These are phyloP conservation scores for Periconia macrospinosa DNA, from an alignment of 2,329 filamentous ascomycete species.

Conservation along the genomic window DNA sequence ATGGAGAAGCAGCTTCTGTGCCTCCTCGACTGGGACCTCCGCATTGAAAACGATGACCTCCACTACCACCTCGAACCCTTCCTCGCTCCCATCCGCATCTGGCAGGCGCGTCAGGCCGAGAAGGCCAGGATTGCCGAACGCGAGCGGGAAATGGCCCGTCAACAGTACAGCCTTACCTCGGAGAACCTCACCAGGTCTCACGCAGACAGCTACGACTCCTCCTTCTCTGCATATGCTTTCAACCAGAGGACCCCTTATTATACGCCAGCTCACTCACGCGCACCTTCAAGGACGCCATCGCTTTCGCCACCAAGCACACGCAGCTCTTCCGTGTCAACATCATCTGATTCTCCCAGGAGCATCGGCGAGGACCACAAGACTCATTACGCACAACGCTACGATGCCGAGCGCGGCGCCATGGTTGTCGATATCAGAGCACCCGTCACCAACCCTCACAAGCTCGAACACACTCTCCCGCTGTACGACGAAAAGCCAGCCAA, in stretches of 20 bases:
- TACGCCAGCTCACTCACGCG: slow-evolving; percentile 32
- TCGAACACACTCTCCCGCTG: slow-evolving; percentile 38
- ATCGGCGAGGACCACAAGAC: slow-evolving; percentile 34
- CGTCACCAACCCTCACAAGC: slow-evolving; percentile 28
- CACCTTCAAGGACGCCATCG: slow-evolving; percentile 52
- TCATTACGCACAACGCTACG: slow-evolving; percentile 45
- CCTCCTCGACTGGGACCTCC: slow-evolving; percentile 91
- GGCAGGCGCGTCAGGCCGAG: slow-evolving; percentile 57
- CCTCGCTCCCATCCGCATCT: slow-evolving; percentile 77
- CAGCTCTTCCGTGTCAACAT: slow-evolving; percentile 39
- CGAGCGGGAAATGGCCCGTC: slow-evolving; percentile 45
- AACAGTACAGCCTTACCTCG: slow-evolving; percentile 42
- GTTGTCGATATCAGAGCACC: slow-evolving; percentile 48
- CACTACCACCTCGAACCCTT: slow-evolving; percentile 86
- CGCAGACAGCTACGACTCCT: slow-evolving; percentile 38
- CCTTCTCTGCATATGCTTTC: slow-evolving; percentile 38
- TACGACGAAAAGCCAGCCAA: slow-evolving; percentile 45
- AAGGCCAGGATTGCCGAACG: slow-evolving; percentile 52
- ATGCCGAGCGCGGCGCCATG: slow-evolving; percentile 44
- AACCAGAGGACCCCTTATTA: slow-evolving; percentile 29
- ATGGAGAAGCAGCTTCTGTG: slow-evolving; percentile 99
- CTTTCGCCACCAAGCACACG: slow-evolving; percentile 52
- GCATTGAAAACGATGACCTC: slow-evolving; percentile 82
- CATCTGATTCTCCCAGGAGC: slow-evolving; percentile 38
- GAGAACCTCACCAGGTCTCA: slow-evolving; percentile 43